Percentiles rank a stretch among this genome's conserved stretches.
These are phyloP conservation scores for Emiliania huxleyi DNA, from an alignment of 78 protist species.

Conservation along the genomic window DNA sequence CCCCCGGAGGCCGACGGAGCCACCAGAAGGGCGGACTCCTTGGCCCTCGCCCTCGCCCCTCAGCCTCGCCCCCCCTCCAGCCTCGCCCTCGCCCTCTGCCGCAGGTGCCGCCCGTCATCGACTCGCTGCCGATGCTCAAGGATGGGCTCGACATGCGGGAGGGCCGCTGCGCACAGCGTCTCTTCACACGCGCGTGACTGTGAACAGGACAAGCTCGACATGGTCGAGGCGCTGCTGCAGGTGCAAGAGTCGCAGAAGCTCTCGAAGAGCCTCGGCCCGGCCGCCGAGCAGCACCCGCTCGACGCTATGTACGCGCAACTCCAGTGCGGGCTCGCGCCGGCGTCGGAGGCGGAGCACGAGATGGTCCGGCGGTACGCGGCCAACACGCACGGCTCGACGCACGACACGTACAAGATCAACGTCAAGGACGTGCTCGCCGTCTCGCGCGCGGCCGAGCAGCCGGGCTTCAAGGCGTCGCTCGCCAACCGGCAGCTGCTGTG, in stretches of 20 bases:
- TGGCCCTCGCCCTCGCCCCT: too few species aligned
- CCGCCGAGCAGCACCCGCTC: not conserved
- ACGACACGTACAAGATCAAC: conserved; percentile 30
- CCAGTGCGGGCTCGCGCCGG: not conserved
- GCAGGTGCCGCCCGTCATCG: conserved; percentile 8
- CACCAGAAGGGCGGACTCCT: too few species aligned
- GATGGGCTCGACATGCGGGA: not conserved
- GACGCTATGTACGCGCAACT: not conserved
- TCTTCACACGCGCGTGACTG: too few species aligned
- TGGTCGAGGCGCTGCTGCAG: conserved; percentile 1
- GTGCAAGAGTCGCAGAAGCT: not conserved
- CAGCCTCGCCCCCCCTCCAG: too few species aligned
- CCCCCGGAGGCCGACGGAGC: too few species aligned
- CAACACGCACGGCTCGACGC: conserved; percentile 68
- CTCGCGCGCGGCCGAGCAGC: conserved; percentile 56
- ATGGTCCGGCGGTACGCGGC: conserved; percentile 3
- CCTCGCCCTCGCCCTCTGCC: too few species aligned
- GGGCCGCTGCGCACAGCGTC: too few species aligned
- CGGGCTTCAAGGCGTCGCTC: conserved; percentile 25
- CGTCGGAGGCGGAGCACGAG: not conserved
- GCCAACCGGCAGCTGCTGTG: conserved; percentile 80
- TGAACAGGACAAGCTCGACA: not conserved
- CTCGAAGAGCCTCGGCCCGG: not conserved
- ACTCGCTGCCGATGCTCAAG: not conserved
- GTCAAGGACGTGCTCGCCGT: conserved; percentile 22